A percentile compares a stretch with the other conserved stretches of the same genome.
These are phyloP conservation scores for Salvia hispanica DNA, from an alignment of 257 asterid species.

Conservation along the genomic window DNA sequence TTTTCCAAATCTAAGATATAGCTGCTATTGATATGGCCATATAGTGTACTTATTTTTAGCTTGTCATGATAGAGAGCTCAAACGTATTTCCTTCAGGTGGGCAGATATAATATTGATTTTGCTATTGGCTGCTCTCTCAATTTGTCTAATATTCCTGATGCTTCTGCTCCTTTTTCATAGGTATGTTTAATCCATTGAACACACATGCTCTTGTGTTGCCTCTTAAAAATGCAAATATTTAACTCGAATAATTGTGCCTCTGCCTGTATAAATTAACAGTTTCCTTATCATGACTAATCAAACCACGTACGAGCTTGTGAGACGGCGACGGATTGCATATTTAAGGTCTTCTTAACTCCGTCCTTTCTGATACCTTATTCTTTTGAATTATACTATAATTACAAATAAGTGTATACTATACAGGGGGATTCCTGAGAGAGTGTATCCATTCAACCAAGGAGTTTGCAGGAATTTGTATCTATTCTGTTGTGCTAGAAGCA, in stretches of 20 bases:
- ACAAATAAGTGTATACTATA: background rate
- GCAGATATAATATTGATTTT: constrained; percentile 61
- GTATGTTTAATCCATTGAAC: constrained; percentile 40
- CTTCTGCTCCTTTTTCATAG: constrained; percentile 88
- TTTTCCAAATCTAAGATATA: background rate
- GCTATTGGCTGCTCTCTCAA: constrained; percentile 64
- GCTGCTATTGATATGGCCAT: constrained; percentile 9
- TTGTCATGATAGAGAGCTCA: constrained; percentile 21
- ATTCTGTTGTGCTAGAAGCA: constrained; percentile 59
- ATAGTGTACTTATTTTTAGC: constrained; percentile 6
- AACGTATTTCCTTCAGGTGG: constrained; percentile 72
- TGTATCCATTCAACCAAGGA: constrained; percentile 85
- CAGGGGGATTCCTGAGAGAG: constrained; percentile 90
- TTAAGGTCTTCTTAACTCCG: constrained; percentile 53
- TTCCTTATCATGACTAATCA: constrained; percentile 90
- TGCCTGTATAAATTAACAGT: constrained; percentile 51
- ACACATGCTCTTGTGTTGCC: constrained; percentile 20
- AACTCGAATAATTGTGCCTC: constrained; percentile 10
- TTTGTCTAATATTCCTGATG: constrained; percentile 68
- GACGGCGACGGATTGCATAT: constrained; percentile 80
- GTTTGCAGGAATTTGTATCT: constrained; percentile 77
- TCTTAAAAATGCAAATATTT: constrained; percentile 17
- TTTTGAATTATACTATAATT: constrained; percentile 6
- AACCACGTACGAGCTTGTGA: constrained; percentile 93
- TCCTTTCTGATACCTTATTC: background rate